These are phyloP conservation scores for Cercospora zeina DNA, from an alignment of 2,329 filamentous ascomycete species.

Conservation along the genomic window DNA sequence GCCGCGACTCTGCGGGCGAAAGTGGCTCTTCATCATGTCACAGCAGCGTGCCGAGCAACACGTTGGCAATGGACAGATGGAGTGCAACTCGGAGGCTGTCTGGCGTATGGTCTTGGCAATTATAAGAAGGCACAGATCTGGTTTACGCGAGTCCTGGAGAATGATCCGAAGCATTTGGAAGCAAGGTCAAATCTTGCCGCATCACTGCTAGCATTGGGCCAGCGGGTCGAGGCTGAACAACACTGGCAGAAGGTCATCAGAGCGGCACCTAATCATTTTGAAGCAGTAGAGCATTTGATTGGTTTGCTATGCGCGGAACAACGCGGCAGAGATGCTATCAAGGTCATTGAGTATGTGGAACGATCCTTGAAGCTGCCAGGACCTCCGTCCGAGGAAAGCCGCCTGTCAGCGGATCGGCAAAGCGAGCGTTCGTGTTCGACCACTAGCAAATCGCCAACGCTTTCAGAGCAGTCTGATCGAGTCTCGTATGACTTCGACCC, in stretches of 20 bases:
- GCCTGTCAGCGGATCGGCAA: slow-evolving; percentile 54
- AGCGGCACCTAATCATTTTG: slow-evolving; percentile 81
- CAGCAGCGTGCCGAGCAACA: slow-evolving; percentile 73
- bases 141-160: slow-evolving; percentile 67
- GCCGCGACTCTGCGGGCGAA: slow-evolving; percentile 56
- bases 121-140: slow-evolving; percentile 75
- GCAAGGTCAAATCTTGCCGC: slow-evolving; percentile 92
- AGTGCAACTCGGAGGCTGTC: slow-evolving; percentile 84
- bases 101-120: slow-evolving; percentile 85
- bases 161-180: slow-evolving; percentile 74
- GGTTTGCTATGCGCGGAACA: slow-evolving; percentile 81
- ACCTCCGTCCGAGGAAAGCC: slow-evolving; percentile 48
- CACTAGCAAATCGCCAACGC: slow-evolving; percentile 55
- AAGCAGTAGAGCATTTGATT: slow-evolving; percentile 92
- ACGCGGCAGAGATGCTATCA: slow-evolving; percentile 78
- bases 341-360: slow-evolving; percentile 84
- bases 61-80: slow-evolving; percentile 90
- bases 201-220: slow-evolving; percentile 78
- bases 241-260: slow-evolving; percentile 85
- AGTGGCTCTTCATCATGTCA: slow-evolving; percentile 69
- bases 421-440: slow-evolving; percentile 60
- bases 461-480: slow-evolving; percentile 59
- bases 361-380: slow-evolving; percentile 59
- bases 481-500: slow-evolving; percentile 59
- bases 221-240: slow-evolving; percentile 78